Percentiles rank a stretch among this genome's conserved stretches.
Conservation (phyloP, 1,284 basidiomycete genomes). For the Rhodotorula sp. region DNA sequence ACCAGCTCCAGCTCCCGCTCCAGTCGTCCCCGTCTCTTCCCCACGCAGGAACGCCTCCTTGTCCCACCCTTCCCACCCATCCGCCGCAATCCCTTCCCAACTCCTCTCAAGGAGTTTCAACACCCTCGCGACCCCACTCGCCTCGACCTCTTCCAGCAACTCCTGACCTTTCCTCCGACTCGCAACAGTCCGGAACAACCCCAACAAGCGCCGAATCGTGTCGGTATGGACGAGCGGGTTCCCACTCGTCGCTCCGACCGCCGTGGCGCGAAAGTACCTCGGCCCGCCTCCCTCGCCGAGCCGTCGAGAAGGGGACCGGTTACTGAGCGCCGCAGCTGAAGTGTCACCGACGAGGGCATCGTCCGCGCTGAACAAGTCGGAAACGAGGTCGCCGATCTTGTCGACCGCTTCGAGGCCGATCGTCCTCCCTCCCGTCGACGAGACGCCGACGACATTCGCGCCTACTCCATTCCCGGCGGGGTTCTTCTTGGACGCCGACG, state of each 20-base stretch:
- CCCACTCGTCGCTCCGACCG: conserved; percentile 9
- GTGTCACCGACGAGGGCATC: conserved; percentile 35
- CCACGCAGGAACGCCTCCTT: conserved; percentile 23
- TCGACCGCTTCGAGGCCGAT: conserved; percentile 9
- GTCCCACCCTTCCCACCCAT: conserved; percentile 60
- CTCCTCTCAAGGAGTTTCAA: conserved; percentile 73
- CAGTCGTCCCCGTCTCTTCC: conserved; percentile 20
- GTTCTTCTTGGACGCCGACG: not conserved
- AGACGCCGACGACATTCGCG: not conserved
- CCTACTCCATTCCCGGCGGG: not conserved
- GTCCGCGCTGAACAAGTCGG: conserved; percentile 34
- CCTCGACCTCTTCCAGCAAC: conserved; percentile 58
- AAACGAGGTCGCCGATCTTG: conserved; percentile 18
- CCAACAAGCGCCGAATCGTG: conserved; percentile 14
- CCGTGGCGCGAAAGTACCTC: conserved; percentile 20
- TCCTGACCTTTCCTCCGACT: conserved; percentile 24
- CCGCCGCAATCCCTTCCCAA: conserved; percentile 66
- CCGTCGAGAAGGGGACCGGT: conserved; percentile 16
- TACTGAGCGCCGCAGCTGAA: conserved; percentile 6
- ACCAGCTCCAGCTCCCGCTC: conserved; percentile 16
- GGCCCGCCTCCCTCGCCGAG: not conserved
- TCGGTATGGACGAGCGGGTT: conserved; percentile 20
- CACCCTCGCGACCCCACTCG: conserved; percentile 60
- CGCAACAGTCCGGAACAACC: conserved; percentile 2
- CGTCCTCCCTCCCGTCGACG: conserved; percentile 8